Base-by-base conservation (phyloP, 106 monocot species). In the Allium fistulosum region DNA sequence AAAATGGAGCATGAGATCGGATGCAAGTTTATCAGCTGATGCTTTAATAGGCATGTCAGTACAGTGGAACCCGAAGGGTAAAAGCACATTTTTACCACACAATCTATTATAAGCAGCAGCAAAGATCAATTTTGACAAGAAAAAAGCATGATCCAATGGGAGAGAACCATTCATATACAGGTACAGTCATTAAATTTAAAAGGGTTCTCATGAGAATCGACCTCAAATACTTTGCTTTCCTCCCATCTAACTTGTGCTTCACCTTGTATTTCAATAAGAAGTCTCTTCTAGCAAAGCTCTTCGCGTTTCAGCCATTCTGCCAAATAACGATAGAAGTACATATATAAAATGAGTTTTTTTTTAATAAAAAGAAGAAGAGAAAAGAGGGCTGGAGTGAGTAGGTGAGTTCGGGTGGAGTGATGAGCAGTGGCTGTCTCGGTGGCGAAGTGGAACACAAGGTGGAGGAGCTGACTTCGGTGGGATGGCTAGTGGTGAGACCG, bases 1-100 rank as follows among this genome's bases (percentile, higher is more conserved):
- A n/a, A n/a, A n/a, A n/a, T n/a, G n/a, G n/a, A n/a, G n/a, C n/a
- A n/a, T n/a, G n/a, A n/a, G n/a, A n/a, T n/a, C n/a, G n/a, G n/a
- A n/a, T n/a, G 74, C 77, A 49, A 91, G 81, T 62, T 95, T 95
- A 66, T 95, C 91, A 11, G 95, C 91, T 4, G 95, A 91, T 14
- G 95, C 95, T 75, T 95, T 95, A 59, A 95, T 95, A 7, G 95
- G 91, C 94, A 94, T 94, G 7, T 90, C 90, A 2, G 94, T 94
- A 85, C 94, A 94, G 62, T 94, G 94, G 75, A 94, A 94, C 7
- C 81, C 94, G 68, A 94, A 94, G 11, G 94, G 94, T 15, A 94
- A 75, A 11, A 95, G 83, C 7, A 95, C 91, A 53, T 95, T 95
- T 4, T 78, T 79, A 13, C 88, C 83, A 48, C 95, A 74, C 58